Evolutionary conservation across 805 yeast species (phyloP).

Genomic region (Torulaspora gathmanii): DNA sequence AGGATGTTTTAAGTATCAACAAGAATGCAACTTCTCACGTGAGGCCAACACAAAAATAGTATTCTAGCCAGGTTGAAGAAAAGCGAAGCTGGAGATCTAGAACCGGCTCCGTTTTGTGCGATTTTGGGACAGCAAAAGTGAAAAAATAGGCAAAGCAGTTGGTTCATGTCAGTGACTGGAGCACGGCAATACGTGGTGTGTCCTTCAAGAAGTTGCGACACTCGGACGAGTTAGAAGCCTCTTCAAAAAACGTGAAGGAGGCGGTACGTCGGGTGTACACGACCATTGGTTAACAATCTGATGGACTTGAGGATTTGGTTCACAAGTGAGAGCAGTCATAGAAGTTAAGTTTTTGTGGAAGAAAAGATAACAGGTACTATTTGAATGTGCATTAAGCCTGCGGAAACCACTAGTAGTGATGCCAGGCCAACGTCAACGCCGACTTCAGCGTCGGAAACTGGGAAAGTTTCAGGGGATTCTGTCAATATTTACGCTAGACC

Average conservation of each 20-base stretch:
- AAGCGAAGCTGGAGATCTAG: constrained; percentile 1
- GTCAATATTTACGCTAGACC: constrained; percentile 2
- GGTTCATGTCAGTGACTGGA: too few relatives aligned
- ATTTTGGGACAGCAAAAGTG: constrained; percentile 3
- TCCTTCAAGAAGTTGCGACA: too few relatives aligned
- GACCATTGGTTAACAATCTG: not conserved
- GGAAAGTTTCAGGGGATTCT: not conserved
- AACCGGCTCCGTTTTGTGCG: constrained; percentile 4
- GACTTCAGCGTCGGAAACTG: not conserved
- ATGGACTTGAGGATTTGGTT: not conserved
- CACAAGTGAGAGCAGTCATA: not conserved
- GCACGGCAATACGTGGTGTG: too few relatives aligned
- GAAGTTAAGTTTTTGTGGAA: not conserved
- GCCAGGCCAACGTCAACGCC: not conserved
- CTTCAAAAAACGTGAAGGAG: not conserved
- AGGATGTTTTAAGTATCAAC: too few relatives aligned
- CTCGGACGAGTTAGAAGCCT: not conserved
- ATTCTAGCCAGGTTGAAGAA: not conserved
- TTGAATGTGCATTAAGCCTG: not conserved
- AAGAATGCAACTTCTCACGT: not conserved
- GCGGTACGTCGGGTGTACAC: not conserved
- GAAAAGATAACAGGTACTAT: not conserved
- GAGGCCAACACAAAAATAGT: not conserved
- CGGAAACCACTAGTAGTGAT: not conserved
- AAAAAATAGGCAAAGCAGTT: constrained; percentile 1